Evolutionary conservation across 164 flowering plant genomes (phyloP).

Genomic region (Vitis vinifera): ASM3070453v1 NC_081823.1:9292501-9293000

Average conservation of each 20-base stretch:
- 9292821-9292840: slow-evolving; percentile 59
- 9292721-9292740: slow-evolving; percentile 79
- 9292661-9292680: no score
- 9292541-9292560: slow-evolving; percentile 38
- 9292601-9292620: neutral
- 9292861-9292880: slow-evolving; percentile 89
- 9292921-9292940: neutral
- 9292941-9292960: neutral
- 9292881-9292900: slow-evolving; percentile 71
- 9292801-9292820: slow-evolving; percentile 53
- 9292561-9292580: neutral
- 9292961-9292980: neutral
- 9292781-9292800: slow-evolving; percentile 86
- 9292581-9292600: neutral
- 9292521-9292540: slow-evolving; percentile 80
- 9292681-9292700: neutral
- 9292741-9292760: slow-evolving; percentile 78
- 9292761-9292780: slow-evolving; percentile 95
- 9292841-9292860: slow-evolving; percentile 71
- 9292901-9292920: slow-evolving; percentile 32
- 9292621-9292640: neutral
- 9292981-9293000: neutral
- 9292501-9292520: slow-evolving; percentile 73
- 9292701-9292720: slow-evolving; percentile 49
- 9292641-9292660: no score